These are phyloP conservation scores for Mycocentrospora acerina DNA, from an alignment of 2,329 filamentous ascomycete species.

Conservation along the genomic window DNA sequence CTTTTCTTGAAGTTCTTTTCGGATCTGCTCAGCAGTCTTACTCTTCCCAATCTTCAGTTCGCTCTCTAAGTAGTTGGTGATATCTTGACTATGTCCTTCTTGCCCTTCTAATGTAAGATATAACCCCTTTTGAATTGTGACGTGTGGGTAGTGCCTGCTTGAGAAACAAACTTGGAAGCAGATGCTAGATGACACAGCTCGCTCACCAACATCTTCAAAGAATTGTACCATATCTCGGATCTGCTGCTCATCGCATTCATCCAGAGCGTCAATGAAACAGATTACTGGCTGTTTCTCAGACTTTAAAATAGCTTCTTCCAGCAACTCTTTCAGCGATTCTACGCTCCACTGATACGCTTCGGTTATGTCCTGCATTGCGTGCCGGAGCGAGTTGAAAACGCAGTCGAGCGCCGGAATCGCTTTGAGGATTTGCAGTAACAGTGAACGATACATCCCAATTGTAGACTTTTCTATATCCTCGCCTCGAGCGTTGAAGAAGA, in stretches of 20 bases:
- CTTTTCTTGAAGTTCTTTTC: slow-evolving; percentile 36
- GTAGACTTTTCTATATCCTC: slow-evolving; percentile 14
- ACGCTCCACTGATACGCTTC: slow-evolving; percentile 10
- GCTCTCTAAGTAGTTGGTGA: slow-evolving; percentile 26
- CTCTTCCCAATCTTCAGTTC: slow-evolving; percentile 26
- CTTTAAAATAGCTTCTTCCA: slow-evolving; percentile 7
- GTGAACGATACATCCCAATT: slow-evolving; percentile 21
- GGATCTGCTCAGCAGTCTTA: slow-evolving; percentile 22
- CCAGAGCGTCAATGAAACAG: slow-evolving; percentile 47
- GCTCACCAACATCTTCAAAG: slow-evolving; percentile 44
- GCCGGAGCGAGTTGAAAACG: slow-evolving; percentile 2
- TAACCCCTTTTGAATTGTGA: slow-evolving; percentile 35
- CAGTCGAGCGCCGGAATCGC: slow-evolving; percentile 3
- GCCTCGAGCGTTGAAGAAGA: slow-evolving; percentile 21
- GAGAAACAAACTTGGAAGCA: slow-evolving; percentile 18
- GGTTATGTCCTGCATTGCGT: slow-evolving; percentile 5
- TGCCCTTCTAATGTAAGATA: slow-evolving; percentile 39
- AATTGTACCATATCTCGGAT: slow-evolving; percentile 47
- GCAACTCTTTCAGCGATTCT: slow-evolving; percentile 8
- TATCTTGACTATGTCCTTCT: slow-evolving; percentile 40
- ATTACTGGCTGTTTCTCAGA: slow-evolving; percentile 7
- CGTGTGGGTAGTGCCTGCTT: slow-evolving; percentile 48
- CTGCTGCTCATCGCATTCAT: slow-evolving; percentile 50
- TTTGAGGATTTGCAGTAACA: slow-evolving; percentile 22
- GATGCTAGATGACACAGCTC: slow-evolving; percentile 5